Evolutionary conservation across 805 yeast species (phyloP).

Genomic region (Scheffersomyces coipomensis): DNA sequence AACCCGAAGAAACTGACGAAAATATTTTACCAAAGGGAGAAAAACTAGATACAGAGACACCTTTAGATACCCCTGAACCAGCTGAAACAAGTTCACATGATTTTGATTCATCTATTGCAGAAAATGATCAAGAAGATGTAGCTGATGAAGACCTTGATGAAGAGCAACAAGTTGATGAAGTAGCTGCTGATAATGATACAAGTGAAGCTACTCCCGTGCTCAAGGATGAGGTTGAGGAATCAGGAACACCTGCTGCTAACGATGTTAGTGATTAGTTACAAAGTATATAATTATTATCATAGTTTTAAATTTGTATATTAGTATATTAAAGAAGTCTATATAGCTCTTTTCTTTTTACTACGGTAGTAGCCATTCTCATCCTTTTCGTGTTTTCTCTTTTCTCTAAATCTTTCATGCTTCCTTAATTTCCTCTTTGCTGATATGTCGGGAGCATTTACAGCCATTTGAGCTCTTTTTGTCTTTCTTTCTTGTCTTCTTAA

Average conservation of each 20-base stretch:
- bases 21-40: slow-evolving; percentile 4
- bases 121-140: slow-evolving; percentile 3
- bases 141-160: slow-evolving; percentile 6
- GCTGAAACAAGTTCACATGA: neutral
- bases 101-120: slow-evolving; percentile 1
- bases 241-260: neutral
- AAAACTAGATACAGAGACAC: neutral
- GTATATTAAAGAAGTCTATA: slow-evolving; percentile 2
- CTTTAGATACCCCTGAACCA: slow-evolving; percentile 1
- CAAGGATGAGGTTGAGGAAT: neutral
- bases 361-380: slow-evolving; percentile 78
- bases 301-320: neutral
- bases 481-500: slow-evolving; percentile 73
- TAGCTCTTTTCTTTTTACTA: slow-evolving; percentile 50
- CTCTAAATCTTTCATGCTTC: slow-evolving; percentile 74
- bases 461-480: slow-evolving; percentile 71
- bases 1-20: slow-evolving; percentile 9
- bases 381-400: slow-evolving; percentile 69
- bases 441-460: slow-evolving; percentile 74
- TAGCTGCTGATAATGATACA: neutral
- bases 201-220: neutral
- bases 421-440: slow-evolving; percentile 77
- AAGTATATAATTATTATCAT: neutral
- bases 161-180: slow-evolving; percentile 3
- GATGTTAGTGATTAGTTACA: neutral